Conservation (phyloP, 371 early-diverging fungal species). For the Mucor lusitanicus region DNA sequence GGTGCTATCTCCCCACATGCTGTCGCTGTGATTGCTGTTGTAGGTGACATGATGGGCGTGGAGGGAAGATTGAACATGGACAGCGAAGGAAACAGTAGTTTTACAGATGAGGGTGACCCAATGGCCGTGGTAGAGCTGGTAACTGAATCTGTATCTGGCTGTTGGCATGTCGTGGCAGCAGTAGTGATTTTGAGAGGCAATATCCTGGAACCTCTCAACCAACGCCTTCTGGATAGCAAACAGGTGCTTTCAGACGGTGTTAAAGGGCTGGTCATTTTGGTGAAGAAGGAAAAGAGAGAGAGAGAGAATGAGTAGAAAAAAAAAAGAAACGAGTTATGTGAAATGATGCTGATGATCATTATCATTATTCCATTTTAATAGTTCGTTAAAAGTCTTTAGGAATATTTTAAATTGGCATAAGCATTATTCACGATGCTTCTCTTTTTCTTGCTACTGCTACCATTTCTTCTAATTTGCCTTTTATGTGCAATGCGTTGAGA, state of each 20-base stretch:
- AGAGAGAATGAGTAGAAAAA: background rate
- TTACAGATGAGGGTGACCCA: slow-evolving; percentile 24
- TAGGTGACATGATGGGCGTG: background rate
- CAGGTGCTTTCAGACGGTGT: background rate
- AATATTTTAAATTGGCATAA: slow-evolving; percentile 6
- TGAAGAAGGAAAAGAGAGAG: background rate
- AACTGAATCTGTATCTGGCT: slow-evolving; percentile 2
- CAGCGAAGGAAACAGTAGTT: slow-evolving; percentile 37
- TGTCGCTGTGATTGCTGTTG: background rate
- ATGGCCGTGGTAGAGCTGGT: slow-evolving; percentile 26
- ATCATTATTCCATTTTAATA: background rate
- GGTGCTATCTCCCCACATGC: background rate
- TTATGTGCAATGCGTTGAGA: background rate
- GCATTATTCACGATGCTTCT: background rate
- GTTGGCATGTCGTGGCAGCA: slow-evolving; percentile 46
- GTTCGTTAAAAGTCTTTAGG: slow-evolving; percentile 10
- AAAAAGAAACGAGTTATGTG: background rate
- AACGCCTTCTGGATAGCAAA: slow-evolving; percentile 13
- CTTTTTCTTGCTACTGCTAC: background rate
- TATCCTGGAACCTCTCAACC: slow-evolving; percentile 12
- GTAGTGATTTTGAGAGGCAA: slow-evolving; percentile 40
- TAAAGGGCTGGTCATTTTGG: background rate
- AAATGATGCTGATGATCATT: background rate
- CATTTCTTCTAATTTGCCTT: background rate
- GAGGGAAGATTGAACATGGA: slow-evolving; percentile 35